Percentiles rank a stretch among this genome's conserved stretches.
Evolutionary conservation across 2,329 filamentous ascomycete species (phyloP).

Genomic region (Aspergillus novofumigatus): DNA sequence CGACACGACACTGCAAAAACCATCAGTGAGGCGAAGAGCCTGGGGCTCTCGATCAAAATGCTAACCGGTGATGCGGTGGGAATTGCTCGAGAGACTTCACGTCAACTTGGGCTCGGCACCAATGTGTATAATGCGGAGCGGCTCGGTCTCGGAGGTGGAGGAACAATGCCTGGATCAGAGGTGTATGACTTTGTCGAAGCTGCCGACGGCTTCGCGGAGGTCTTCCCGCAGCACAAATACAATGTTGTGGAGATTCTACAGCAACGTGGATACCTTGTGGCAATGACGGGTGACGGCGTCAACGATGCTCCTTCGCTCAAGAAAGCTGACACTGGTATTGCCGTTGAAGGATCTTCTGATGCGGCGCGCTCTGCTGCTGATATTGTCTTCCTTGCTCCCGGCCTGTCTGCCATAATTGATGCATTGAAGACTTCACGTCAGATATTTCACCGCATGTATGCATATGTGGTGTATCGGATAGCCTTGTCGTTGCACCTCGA

Average conservation of each 20-base stretch:
- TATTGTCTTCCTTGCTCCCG: conserved; percentile 88
- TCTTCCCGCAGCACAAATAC: conserved; percentile 95
- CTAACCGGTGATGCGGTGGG: conserved; percentile 91
- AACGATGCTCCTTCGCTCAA: conserved; percentile 91
- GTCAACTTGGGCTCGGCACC: conserved; percentile 84
- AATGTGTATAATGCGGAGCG: conserved; percentile 93
- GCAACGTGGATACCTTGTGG: conserved; percentile 87
- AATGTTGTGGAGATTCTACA: conserved; percentile 90
- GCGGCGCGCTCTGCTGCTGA: conserved; percentile 87
- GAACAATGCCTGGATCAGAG: conserved; percentile 89
- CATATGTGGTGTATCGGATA: conserved; percentile 93
- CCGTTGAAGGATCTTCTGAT: conserved; percentile 86
- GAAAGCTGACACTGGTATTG: conserved; percentile 95
- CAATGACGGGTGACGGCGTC: conserved; percentile 95
- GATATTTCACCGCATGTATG: conserved; percentile 96
- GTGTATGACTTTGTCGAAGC: conserved; percentile 94
- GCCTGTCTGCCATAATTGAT: conserved; percentile 88
- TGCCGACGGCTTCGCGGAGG: conserved; percentile 90
- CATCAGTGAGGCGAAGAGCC: conserved; percentile 80
- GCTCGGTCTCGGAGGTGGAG: conserved; percentile 82
- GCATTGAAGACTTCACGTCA: conserved; percentile 88
- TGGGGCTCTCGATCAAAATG: conserved; percentile 93
- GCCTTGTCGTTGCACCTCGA: conserved; percentile 86
- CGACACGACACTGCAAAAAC: conserved; percentile 88
- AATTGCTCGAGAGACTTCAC: conserved; percentile 86